phyloP scores from a whole-genome alignment of 345 rosid species.

The Nephelium lappaceum region DNA sequence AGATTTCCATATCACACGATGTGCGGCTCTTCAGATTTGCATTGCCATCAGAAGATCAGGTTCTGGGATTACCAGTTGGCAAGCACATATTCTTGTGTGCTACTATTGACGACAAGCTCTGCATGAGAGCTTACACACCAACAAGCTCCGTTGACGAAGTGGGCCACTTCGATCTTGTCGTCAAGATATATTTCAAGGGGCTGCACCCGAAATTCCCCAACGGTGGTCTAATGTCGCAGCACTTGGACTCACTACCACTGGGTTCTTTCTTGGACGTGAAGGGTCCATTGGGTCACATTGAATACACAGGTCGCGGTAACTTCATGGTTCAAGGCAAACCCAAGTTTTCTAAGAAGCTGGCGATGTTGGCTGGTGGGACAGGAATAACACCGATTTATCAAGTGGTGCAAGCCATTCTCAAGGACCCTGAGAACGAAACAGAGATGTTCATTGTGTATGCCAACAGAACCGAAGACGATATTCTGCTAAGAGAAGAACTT shows the following conservation, averaged over 20 bases:
- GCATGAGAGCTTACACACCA: slow-evolving; percentile 92
- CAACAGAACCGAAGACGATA: slow-evolving; percentile 85
- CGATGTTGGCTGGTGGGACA: slow-evolving; percentile 94
- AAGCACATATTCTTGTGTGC: slow-evolving; percentile 88
- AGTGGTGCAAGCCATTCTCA: slow-evolving; percentile 68
- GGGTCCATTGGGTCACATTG: slow-evolving; percentile 90
- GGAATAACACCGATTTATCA: slow-evolving; percentile 94
- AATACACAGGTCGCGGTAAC: slow-evolving; percentile 71
- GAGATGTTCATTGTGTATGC: slow-evolving; percentile 87
- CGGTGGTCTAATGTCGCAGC: slow-evolving; percentile 88
- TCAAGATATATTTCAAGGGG: slow-evolving; percentile 78
- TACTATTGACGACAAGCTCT: slow-evolving; percentile 58
- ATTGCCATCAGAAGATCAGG: slow-evolving; percentile 67
- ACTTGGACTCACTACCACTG: slow-evolving; percentile 64
- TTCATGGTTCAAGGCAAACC: slow-evolving; percentile 79
- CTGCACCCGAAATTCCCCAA: slow-evolving; percentile 78
- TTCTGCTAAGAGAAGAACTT: slow-evolving; percentile 74
- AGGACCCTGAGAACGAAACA: slow-evolving; percentile 77
- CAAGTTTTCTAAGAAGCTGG: slow-evolving; percentile 71
- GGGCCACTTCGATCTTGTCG: slow-evolving; percentile 80
- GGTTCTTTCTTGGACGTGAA: slow-evolving; percentile 71
- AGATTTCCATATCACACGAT: slow-evolving; percentile 74
- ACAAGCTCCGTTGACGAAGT: slow-evolving; percentile 60
- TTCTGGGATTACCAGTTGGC: slow-evolving; percentile 78
- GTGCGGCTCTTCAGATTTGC: slow-evolving; percentile 69